phyloP scores from a whole-genome alignment of 1,139 yeast genomes.

The Lodderomyces parapsilosis region DNA sequence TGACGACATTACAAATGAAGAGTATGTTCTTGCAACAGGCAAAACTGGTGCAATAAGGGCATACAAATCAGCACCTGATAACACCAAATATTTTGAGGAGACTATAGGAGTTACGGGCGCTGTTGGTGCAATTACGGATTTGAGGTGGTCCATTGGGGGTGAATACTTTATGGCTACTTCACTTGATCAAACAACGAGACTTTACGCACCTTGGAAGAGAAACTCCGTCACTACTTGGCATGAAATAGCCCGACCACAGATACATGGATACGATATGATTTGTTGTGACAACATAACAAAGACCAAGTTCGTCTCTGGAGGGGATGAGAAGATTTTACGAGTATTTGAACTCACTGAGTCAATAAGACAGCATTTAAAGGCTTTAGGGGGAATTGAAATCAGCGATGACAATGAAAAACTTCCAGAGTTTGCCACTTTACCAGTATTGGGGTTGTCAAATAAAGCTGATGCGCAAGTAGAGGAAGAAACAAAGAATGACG shows the following conservation, averaged over 20 bases:
- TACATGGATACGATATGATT: constrained; percentile 97
- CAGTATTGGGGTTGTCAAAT: constrained; percentile 91
- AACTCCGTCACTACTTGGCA: constrained; percentile 57
- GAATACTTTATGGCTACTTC: constrained; percentile 72
- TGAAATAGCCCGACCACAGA: constrained; percentile 95
- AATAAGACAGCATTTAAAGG: constrained; percentile 60
- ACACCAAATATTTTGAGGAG: constrained; percentile 49
- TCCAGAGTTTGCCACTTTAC: constrained; percentile 85
- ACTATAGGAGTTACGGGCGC: constrained; percentile 75
- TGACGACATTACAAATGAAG: constrained; percentile 30
- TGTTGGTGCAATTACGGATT: constrained; percentile 68
- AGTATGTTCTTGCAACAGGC: constrained; percentile 74
- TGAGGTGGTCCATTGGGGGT: constrained; percentile 74
- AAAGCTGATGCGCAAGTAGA: constrained; percentile 65
- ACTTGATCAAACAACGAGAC: constrained; percentile 88
- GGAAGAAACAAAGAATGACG: constrained; percentile 37
- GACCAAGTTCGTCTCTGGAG: constrained; percentile 82
- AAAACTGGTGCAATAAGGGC: constrained; percentile 90
- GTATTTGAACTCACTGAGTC: constrained; percentile 89
- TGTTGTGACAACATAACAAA: constrained; percentile 65
- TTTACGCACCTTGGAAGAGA: constrained; percentile 63
- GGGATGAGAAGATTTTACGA: constrained; percentile 91
- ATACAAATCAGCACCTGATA: constrained; percentile 50
- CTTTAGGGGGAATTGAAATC: constrained; percentile 48
- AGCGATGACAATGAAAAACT: constrained; percentile 26